Evolutionary conservation across 2,329 filamentous ascomycete species (phyloP).

Genomic region (Sclerotinia borealis): DNA sequence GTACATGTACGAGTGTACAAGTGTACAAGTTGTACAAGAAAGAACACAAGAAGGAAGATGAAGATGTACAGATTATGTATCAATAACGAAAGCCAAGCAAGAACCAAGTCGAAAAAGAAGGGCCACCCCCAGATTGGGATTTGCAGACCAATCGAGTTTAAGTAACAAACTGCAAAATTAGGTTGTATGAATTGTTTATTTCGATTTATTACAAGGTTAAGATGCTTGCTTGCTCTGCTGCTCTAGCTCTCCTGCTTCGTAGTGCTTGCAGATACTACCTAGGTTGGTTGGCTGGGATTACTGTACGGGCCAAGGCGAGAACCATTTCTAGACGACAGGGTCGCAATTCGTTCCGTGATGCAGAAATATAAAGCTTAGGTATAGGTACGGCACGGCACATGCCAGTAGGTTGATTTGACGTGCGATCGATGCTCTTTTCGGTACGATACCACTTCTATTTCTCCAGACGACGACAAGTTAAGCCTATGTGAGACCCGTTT

Average conservation of each 20-base stretch:
- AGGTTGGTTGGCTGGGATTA: background rate
- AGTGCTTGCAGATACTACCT: slow-evolving; percentile 1
- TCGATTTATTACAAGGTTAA: background rate
- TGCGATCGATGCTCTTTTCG: background rate
- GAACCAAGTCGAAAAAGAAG: background rate
- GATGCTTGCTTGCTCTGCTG: background rate
- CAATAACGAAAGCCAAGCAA: background rate
- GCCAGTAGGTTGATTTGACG: background rate
- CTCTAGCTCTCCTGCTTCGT: background rate
- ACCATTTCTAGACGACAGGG: background rate
- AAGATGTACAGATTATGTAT: background rate
- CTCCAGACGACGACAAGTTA: background rate
- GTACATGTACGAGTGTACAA: background rate
- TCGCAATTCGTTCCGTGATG: slow-evolving; percentile 12
- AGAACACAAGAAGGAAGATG: background rate
- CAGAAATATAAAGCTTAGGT: slow-evolving; percentile 2
- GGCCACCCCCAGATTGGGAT: slow-evolving; percentile 3
- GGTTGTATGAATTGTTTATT: background rate
- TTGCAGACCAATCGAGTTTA: no score
- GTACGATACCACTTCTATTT: background rate
- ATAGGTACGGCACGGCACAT: background rate
- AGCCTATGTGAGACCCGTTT: slow-evolving; percentile 8
- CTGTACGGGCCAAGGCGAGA: background rate
- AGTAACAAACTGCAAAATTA: background rate
- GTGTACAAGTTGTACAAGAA: background rate